Evolutionary conservation across 1,284 basidiomycete genomes (phyloP).

Genomic region (Takashimella tepidaria): DNA sequence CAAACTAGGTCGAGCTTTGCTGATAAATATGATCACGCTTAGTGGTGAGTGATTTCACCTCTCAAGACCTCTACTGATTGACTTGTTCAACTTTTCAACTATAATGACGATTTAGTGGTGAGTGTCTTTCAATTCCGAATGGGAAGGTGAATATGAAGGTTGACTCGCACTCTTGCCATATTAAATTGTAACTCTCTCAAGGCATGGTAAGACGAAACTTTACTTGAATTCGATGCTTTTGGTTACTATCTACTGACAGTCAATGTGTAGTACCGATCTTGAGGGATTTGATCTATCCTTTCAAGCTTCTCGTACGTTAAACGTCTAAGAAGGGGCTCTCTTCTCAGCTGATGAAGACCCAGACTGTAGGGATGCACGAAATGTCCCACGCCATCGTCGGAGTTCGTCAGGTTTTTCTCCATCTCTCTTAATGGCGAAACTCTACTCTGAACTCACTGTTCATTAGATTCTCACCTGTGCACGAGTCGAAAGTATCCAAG

Average conservation of each 20-base stretch:
- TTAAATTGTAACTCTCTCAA: neutral
- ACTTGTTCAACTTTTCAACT: neutral
- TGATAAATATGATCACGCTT: neutral
- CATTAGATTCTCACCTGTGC: conserved; percentile 74
- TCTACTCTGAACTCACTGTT: conserved; percentile 23
- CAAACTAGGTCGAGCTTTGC: neutral
- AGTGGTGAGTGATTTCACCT: conserved; percentile 5
- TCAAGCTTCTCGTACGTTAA: conserved; percentile 62
- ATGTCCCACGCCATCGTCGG: conserved; percentile 73
- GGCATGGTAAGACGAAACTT: conserved; percentile 22
- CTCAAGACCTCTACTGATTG: no score
- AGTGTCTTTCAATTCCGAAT: neutral
- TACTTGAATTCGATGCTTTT: no score
- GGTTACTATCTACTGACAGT: neutral
- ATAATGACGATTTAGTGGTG: neutral
- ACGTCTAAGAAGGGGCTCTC: neutral
- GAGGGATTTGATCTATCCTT: conserved; percentile 72
- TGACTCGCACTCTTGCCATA: neutral
- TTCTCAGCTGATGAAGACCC: conserved; percentile 38
- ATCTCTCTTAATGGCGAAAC: no score
- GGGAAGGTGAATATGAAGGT: conserved; percentile 8
- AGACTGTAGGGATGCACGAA: conserved; percentile 88
- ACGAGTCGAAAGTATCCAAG: conserved; percentile 71
- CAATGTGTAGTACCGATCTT: conserved; percentile 31
- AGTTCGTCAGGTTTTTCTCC: no score